Conservation (phyloP, 2,329 filamentous ascomycete species). For the Cordyceps sp. region DNA sequence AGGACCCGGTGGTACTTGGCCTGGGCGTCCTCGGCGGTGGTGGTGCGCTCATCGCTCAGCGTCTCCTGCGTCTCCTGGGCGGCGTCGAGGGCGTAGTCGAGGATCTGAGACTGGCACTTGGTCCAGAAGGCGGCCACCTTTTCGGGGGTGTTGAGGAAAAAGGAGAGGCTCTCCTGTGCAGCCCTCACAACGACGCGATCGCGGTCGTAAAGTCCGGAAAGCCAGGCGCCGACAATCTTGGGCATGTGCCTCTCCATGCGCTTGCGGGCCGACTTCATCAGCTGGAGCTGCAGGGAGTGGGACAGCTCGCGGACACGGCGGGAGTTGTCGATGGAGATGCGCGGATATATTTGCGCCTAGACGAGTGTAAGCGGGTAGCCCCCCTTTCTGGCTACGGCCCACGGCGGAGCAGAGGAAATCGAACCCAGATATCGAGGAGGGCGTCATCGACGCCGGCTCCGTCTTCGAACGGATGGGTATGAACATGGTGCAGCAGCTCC, state of each 20-base stretch:
- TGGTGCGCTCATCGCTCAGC: conserved; percentile 76
- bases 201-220: conserved; percentile 74
- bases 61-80: conserved; percentile 67
- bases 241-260: conserved; percentile 69
- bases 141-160: conserved; percentile 63
- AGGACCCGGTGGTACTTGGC: conserved; percentile 71
- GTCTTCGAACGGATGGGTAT: conserved; percentile 31
- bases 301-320: conserved; percentile 77
- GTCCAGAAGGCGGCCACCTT: conserved; percentile 66
- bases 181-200: conserved; percentile 61
- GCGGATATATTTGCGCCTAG: conserved; percentile 76
- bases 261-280: conserved; percentile 53
- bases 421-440: conserved; percentile 76
- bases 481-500: conserved; percentile 54
- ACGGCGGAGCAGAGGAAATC: conserved; percentile 2
- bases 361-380: too few species aligned
- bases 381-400: too few species aligned
- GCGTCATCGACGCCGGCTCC: conserved; percentile 57
- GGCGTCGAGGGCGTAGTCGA: conserved; percentile 68
- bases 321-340: conserved; percentile 76
- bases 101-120: conserved; percentile 62
- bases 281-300: conserved; percentile 52
- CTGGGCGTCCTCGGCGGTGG: conserved; percentile 69
- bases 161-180: conserved; percentile 59
- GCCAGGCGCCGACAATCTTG: conserved; percentile 71